Evolutionary conservation across 257 asterid species (phyloP).

Genomic region (Solanum pinnatisectum): DNA sequence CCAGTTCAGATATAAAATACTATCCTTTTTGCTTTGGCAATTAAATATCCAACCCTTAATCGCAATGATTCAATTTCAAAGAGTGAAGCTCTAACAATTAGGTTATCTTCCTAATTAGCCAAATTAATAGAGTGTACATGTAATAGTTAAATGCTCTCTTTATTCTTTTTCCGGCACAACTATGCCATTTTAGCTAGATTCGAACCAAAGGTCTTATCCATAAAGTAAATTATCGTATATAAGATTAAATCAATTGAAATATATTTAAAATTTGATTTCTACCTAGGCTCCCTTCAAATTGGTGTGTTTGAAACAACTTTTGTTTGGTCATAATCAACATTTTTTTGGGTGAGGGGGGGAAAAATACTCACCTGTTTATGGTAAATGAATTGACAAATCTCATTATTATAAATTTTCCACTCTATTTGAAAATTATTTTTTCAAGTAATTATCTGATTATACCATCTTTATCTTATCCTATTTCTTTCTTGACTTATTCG

Average conservation of each 20-base stretch:
- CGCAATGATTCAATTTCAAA: background rate
- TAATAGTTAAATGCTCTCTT: background rate
- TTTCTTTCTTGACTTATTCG: background rate
- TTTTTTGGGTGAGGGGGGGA: background rate
- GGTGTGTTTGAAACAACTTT: background rate
- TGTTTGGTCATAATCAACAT: background rate
- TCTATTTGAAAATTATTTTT: background rate
- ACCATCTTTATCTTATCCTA: background rate
- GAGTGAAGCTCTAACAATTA: background rate
- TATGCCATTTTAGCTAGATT: background rate
- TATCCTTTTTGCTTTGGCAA: too few species aligned
- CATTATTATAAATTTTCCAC: background rate
- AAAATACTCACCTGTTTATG: background rate
- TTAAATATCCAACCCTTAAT: background rate
- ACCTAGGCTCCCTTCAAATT: background rate
- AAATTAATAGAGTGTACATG: background rate
- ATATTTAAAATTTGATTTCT: background rate
- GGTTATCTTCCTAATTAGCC: background rate
- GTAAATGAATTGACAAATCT: background rate
- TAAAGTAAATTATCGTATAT: background rate
- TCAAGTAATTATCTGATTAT: background rate
- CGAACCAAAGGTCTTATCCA: background rate
- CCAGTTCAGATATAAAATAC: too few species aligned
- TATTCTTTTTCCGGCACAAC: background rate
- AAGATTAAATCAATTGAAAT: background rate